Conservation (phyloP, 2,329 filamentous ascomycete species). For the Blastomyces gilchristii region DNA sequence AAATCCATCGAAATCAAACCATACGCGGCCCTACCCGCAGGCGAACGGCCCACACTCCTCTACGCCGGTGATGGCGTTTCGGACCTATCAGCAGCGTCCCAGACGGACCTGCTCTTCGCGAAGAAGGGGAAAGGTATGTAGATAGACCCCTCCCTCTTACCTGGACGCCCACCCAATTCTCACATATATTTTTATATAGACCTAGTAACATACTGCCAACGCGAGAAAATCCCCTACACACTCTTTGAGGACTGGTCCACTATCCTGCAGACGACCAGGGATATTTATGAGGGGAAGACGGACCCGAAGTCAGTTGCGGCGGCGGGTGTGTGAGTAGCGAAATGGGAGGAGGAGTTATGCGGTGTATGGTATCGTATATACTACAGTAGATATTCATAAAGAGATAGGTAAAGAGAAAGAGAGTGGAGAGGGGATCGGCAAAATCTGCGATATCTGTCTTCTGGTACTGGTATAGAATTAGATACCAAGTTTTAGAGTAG, state of each 20-base stretch:
- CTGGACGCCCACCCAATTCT: too few relatives aligned
- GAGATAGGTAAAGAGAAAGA: too few relatives aligned
- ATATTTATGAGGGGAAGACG: conserved; percentile 59
- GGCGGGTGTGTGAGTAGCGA: not conserved
- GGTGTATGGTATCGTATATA: too few relatives aligned
- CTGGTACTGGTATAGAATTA: too few relatives aligned
- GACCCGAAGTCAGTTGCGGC: conserved; percentile 11
- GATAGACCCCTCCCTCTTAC: not conserved
- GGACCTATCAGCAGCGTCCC: conserved; percentile 80
- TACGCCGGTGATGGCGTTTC: conserved; percentile 94
- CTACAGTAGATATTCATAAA: not conserved
- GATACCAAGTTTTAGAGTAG: too few relatives aligned
- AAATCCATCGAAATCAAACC: conserved; percentile 86
- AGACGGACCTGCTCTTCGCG: conserved; percentile 88
- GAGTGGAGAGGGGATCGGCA: too few relatives aligned
- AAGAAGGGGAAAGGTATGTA: conserved; percentile 72
- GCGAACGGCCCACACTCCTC: conserved; percentile 68
- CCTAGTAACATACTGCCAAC: conserved; percentile 76
- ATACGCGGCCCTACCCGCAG: conserved; percentile 57
- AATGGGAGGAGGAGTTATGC: too few relatives aligned
- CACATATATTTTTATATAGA: conserved; percentile 42
- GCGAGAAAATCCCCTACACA: conserved; percentile 75
- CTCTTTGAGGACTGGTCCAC: conserved; percentile 75
- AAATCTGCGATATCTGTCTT: too few relatives aligned
- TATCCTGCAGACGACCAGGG: conserved; percentile 65